Conservation (phyloP, 1,284 basidiomycete genomes). For the Cutaneotrichosporon sp. region DNA sequence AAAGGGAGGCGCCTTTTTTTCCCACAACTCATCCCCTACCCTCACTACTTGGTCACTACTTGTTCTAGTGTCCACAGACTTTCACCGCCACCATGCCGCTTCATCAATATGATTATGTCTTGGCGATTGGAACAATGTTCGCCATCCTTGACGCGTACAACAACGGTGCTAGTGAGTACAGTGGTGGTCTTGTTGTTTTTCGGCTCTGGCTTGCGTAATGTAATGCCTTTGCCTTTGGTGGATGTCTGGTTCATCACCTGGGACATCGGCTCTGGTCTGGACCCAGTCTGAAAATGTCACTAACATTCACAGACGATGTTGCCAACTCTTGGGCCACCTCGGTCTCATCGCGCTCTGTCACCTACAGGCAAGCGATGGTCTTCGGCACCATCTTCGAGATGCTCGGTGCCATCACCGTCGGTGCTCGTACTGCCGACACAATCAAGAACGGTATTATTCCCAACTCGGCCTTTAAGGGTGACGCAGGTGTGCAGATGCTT, state of each 20-base stretch:
- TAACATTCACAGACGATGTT: constrained; percentile 39
- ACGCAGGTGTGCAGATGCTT: constrained; percentile 56
- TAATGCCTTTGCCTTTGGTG: neutral
- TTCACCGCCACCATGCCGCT: constrained; percentile 21
- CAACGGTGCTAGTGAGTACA: constrained; percentile 50
- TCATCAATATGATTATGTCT: constrained; percentile 53
- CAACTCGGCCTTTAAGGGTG: constrained; percentile 52
- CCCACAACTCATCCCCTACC: neutral
- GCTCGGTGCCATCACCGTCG: constrained; percentile 54
- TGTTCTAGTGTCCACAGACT: neutral
- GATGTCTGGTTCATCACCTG: neutral
- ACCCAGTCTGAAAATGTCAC: neutral
- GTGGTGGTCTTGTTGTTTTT: neutral
- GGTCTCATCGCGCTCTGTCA: constrained; percentile 55
- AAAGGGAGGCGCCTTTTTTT: neutral
- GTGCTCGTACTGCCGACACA: constrained; percentile 54
- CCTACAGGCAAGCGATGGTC: constrained; percentile 54
- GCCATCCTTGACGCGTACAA: constrained; percentile 56
- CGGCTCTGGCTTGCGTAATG: neutral
- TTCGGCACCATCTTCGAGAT: constrained; percentile 56
- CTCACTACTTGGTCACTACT: neutral
- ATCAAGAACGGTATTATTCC: constrained; percentile 57
- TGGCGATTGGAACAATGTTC: constrained; percentile 56
- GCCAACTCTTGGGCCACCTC: constrained; percentile 56
- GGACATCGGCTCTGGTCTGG: neutral